Evolutionary conservation across 352 stramenopile genomes (phyloP), one percentile per base, ranked within the genome.

Genomic region (Globisporangium megalacanthum): DNA sequence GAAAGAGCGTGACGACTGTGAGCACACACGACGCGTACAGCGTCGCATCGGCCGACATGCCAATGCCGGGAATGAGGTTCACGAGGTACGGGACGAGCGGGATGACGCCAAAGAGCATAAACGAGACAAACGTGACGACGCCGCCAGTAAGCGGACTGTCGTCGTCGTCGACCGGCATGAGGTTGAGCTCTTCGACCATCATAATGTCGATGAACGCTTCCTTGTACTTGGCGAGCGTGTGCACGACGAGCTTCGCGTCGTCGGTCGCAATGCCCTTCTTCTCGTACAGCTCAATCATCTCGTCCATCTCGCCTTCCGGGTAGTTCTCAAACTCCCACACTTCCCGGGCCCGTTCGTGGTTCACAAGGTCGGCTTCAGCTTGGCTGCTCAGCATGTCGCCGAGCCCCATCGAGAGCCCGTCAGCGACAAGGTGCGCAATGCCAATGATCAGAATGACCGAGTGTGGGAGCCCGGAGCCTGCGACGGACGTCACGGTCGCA

Each of bases 191-290:
- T 61, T 98, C 90, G 20, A 94, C 73, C 92, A 98, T 98, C 95
- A 99, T 99, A 53, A 98, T 86, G 76, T 98, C 94, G 37, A 98
- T 92, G 73, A 99, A 99, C 33, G 97, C 96, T 52, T 98, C 87
- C 61, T 97, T 96, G 79, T 99, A 98, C 77, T 98, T 98, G 56
- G 93, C 75, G 72, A 99, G 88, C 35, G 91, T 98, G 56, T 88
- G 73, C 52, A 99, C 91, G 4, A 98, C 88, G 8, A 90, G 63
- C 52, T 75, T 77, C 6, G 95, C 94, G 79, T 98, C 94, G 6
- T 97, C 80, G 15, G 72, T 83, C 6, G 70, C 80, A 68, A 98
- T 96, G 20, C 95, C 94, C 60, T 90, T 83, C 59, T 86, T 79
- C 65, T 95, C 78, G 64, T 98, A 98, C 45, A 99, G 89, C 58